These are phyloP conservation scores for Lotmaria passim DNA, from an alignment of 208 protist species.

Conservation along the genomic window DNA sequence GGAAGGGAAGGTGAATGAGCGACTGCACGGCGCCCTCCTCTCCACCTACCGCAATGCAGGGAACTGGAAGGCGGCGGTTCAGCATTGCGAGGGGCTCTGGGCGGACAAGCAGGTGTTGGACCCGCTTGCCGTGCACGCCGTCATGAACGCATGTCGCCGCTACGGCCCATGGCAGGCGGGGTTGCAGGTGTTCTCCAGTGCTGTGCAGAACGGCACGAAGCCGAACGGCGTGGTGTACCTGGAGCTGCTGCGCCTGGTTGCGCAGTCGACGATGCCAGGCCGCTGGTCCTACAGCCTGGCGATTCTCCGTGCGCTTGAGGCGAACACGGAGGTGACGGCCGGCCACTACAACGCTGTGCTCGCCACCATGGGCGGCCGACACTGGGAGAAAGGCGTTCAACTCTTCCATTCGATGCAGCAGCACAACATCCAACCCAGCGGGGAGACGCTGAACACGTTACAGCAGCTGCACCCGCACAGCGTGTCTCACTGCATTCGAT, in stretches of 20 bases:
- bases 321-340: slow-evolving; percentile 71
- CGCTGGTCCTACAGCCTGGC: slow-evolving; percentile 65
- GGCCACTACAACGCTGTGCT: slow-evolving; percentile 88
- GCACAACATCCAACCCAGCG: slow-evolving; percentile 75
- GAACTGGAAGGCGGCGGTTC: slow-evolving; percentile 68
- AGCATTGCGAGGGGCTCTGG: slow-evolving; percentile 71
- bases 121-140: slow-evolving; percentile 66
- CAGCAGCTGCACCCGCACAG: slow-evolving; percentile 57
- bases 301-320: slow-evolving; percentile 60
- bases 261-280: slow-evolving; percentile 41
- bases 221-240: slow-evolving; percentile 85
- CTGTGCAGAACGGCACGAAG: slow-evolving; percentile 49
- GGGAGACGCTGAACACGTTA: slow-evolving; percentile 77
- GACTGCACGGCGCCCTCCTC: slow-evolving; percentile 76
- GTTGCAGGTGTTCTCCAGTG: slow-evolving; percentile 59
- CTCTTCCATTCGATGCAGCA: slow-evolving; percentile 81
- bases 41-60: slow-evolving; percentile 67
- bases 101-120: slow-evolving; percentile 73
- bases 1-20: slow-evolving; percentile 61
- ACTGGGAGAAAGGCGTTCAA: slow-evolving; percentile 61
- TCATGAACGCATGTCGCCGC: slow-evolving; percentile 84
- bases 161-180: slow-evolving; percentile 60
- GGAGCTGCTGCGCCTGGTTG: slow-evolving; percentile 75
- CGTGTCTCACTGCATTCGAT: slow-evolving; percentile 69
- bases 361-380: slow-evolving; percentile 56